Conservation (phyloP, 768 basidiomycete genomes). For the Suillus cothurnatus region DNA sequence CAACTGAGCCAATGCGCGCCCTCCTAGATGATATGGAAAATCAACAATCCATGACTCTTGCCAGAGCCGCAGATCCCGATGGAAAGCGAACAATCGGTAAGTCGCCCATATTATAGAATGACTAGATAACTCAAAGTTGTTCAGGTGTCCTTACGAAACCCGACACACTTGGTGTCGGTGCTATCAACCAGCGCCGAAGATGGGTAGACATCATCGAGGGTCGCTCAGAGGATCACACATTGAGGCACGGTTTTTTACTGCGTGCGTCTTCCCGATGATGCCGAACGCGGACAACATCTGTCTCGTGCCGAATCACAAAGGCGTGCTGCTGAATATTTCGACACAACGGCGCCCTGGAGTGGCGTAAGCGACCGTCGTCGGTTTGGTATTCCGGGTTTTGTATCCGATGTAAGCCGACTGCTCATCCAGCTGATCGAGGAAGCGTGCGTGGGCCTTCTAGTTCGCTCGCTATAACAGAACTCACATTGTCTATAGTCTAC, state of each 20-base stretch:
- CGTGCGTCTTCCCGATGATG: constrained; percentile 44
- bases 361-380: constrained; percentile 24
- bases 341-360: constrained; percentile 38
- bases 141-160: constrained; percentile 60
- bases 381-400: constrained; percentile 41
- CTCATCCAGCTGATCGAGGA: constrained; percentile 38
- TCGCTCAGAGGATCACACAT: constrained; percentile 30
- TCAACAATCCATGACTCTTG: constrained; percentile 53
- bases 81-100: constrained; percentile 56
- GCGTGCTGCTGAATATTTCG: constrained; percentile 40
- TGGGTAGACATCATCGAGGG: constrained; percentile 50
- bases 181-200: constrained; percentile 35
- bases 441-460: constrained; percentile 20
- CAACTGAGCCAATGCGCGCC: not conserved
- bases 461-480: not conserved
- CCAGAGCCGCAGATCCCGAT: constrained; percentile 44
- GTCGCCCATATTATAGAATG: not conserved
- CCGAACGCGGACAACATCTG: constrained; percentile 33
- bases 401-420: constrained; percentile 36
- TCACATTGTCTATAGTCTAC: constrained; percentile 24
- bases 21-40: constrained; percentile 58
- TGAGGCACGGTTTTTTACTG: constrained; percentile 48
- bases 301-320: constrained; percentile 34
- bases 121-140: not conserved
- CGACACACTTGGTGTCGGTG: constrained; percentile 45